phyloP scores from a whole-genome alignment of 139 green algal genomes.

The Chlorella sp. region DNA sequence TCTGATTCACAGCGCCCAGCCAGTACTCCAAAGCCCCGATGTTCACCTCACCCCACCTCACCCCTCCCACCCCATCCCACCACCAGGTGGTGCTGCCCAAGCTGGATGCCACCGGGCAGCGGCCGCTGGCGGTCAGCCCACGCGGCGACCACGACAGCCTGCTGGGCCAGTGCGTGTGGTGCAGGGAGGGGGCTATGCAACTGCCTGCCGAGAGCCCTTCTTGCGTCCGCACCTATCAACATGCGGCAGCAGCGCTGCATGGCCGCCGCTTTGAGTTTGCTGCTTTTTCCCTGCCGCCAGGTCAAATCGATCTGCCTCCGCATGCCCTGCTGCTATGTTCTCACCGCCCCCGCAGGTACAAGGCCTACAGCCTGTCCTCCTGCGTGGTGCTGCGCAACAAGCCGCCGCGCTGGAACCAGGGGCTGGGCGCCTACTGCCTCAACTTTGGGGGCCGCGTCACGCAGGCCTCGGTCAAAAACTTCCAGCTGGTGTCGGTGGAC shows the following conservation, averaged over 20 bases:
- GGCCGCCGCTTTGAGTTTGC: no score
- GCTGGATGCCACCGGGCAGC: background rate
- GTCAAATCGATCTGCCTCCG: no score
- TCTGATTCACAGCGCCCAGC: no score
- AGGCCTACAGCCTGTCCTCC: constrained; percentile 17
- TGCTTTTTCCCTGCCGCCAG: no score
- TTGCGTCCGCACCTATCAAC: no score
- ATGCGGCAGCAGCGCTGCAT: no score
- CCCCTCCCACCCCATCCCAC: no score
- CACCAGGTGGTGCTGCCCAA: constrained; percentile 32
- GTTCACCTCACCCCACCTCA: no score
- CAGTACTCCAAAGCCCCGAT: no score
- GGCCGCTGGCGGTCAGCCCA: background rate
- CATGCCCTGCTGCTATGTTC: no score
- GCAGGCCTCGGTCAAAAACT: constrained; percentile 98
- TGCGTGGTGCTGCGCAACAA: constrained; percentile 87
- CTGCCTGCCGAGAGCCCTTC: no score
- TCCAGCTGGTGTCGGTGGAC: constrained; percentile 84
- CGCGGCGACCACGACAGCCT: constrained; percentile 7
- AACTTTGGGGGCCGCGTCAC: constrained; percentile 98
- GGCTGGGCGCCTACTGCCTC: constrained; percentile 94
- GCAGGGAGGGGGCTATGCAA: no score
- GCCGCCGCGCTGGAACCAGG: constrained; percentile 93
- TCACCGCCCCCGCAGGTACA: constrained; percentile 35
- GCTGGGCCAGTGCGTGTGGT: constrained; percentile 35